These are phyloP conservation scores for Eucalyptus cloeziana DNA, from an alignment of 345 rosid genomes.

Conservation along the genomic window DNA sequence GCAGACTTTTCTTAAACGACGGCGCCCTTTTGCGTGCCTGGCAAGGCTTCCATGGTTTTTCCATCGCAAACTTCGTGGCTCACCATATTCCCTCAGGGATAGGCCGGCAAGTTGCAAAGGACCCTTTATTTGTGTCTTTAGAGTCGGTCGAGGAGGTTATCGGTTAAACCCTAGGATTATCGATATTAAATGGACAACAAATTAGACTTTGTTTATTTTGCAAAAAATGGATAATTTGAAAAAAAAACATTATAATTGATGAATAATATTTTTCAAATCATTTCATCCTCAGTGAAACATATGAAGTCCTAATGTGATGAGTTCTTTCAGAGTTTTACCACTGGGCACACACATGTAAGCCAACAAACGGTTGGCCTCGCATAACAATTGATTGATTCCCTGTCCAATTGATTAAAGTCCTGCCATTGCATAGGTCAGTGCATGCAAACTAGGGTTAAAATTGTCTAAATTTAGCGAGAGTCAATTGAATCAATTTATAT, in stretches of 20 bases:
- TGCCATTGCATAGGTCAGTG: neutral
- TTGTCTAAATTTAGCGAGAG: neutral
- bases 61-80: neutral
- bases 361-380: neutral
- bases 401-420: neutral
- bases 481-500: neutral
- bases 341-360: rapidly evolving
- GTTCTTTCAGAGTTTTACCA: neutral
- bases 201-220: no score
- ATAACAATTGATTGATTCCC: neutral
- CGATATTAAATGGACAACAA: neutral
- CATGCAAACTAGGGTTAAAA: neutral
- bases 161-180: neutral
- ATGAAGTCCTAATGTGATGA: neutral
- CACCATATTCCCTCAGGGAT: neutral
- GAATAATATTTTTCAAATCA: no score
- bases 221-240: neutral
- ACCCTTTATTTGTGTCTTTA: neutral
- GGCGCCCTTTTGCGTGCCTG: neutral
- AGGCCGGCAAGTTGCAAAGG: neutral
- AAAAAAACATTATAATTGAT: no score
- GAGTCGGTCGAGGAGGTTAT: neutral
- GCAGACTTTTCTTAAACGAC: neutral
- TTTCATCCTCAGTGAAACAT: rapidly evolving
- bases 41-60: neutral